These are phyloP conservation scores for Acacia confusa DNA, from an alignment of 306 rosid genomes.

Conservation along the genomic window DNA sequence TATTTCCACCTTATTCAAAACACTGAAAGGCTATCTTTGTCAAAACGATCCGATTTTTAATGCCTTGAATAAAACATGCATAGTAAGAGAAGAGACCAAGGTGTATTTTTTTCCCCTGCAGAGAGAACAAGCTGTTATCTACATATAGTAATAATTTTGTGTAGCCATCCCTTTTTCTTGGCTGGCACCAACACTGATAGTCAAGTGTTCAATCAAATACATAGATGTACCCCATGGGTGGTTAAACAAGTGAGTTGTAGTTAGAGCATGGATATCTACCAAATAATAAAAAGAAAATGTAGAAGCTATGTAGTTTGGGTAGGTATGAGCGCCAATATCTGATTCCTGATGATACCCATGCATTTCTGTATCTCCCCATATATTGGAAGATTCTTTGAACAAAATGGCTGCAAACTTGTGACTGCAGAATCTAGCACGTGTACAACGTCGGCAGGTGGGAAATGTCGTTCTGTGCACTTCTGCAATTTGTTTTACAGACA, in stretches of 20 bases:
- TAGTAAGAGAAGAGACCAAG: background rate
- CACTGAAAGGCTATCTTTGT: background rate
- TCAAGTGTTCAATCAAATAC: constrained; percentile 7
- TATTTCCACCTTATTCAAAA: background rate
- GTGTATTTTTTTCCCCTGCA: background rate
- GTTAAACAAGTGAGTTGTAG: constrained; percentile 21
- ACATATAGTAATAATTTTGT: background rate
- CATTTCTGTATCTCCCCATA: constrained; percentile 84
- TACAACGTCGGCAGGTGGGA: constrained; percentile 90
- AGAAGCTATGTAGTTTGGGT: constrained; percentile 60
- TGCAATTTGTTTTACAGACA: constrained; percentile 48
- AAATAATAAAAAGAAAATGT: constrained; percentile 12
- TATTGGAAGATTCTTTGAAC: constrained; percentile 71
- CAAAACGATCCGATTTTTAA: background rate
- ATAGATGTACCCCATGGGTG: constrained; percentile 18
- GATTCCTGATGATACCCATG: constrained; percentile 93
- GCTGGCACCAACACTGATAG: constrained; percentile 21
- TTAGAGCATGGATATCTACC: constrained; percentile 25
- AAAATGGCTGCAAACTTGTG: constrained; percentile 70
- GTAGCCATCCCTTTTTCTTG: constrained; percentile 31
- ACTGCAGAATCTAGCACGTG: constrained; percentile 83
- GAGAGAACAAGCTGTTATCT: constrained; percentile 26
- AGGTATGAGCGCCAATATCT: constrained; percentile 88
- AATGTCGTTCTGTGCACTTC: constrained; percentile 93
- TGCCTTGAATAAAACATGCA: constrained; percentile 11